A percentile compares a stretch with the other conserved stretches of the same genome.
Evolutionary conservation across 345 rosid genomes (phyloP).

Genomic region (Limnanthes douglasii): DNA sequence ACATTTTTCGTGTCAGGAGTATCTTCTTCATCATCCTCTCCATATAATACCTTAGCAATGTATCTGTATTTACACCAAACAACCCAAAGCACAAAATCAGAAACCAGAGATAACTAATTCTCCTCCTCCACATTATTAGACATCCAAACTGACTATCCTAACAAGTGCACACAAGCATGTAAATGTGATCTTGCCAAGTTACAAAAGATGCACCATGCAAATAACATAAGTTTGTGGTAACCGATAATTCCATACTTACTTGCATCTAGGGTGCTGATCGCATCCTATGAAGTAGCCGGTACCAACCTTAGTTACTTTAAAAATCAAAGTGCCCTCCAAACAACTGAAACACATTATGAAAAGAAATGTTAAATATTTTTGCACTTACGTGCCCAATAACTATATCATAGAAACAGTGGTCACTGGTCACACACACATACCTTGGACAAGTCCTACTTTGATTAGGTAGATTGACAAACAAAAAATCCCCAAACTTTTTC

Average conservation of each 20-base stretch:
- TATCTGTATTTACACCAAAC: slow-evolving; percentile 31
- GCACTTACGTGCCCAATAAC: no score
- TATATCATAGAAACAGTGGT: not conserved
- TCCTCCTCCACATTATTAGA: no score
- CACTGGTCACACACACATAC: slow-evolving; percentile 28
- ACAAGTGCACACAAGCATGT: no score
- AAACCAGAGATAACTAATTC: no score
- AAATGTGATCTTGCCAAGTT: no score
- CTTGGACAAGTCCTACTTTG: slow-evolving; percentile 69
- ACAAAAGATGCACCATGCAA: no score
- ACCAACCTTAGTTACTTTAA: slow-evolving; percentile 76
- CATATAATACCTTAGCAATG: slow-evolving; percentile 75
- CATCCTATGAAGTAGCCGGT: slow-evolving; percentile 92
- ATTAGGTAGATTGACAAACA: slow-evolving; percentile 77
- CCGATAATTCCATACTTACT: no score
- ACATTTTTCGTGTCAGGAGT: slow-evolving; percentile 26
- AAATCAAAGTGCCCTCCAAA: slow-evolving; percentile 64
- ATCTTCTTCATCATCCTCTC: slow-evolving; percentile 58
- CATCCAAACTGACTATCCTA: no score
- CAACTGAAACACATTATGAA: slow-evolving; percentile 41
- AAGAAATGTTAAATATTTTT: no score
- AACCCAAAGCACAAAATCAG: slow-evolving; percentile 4
- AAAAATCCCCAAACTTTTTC: slow-evolving; percentile 52
- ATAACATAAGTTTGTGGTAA: no score
- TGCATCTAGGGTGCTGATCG: slow-evolving; percentile 86